Conservation (phyloP, 768 basidiomycete genomes). For the Mycena maculata region DNA sequence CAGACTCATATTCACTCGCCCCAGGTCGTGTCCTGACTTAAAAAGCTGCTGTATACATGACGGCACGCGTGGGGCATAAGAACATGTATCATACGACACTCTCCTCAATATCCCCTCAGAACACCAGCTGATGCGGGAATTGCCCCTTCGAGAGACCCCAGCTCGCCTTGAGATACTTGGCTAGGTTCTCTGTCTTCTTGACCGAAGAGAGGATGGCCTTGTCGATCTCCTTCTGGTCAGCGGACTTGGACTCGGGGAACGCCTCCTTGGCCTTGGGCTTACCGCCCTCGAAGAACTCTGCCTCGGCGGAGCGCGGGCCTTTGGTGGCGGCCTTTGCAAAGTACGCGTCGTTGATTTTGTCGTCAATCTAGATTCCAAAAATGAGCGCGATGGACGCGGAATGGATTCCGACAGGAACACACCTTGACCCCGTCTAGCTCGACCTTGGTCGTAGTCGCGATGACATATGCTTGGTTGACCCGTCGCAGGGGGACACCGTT, state of each 20-base stretch:
- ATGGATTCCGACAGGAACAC: conserved; percentile 37
- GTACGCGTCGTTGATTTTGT: conserved; percentile 94
- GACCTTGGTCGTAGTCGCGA: conserved; percentile 96
- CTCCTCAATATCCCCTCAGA: conserved; percentile 61
- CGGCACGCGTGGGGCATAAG: conserved; percentile 37
- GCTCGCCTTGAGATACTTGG: conserved; percentile 91
- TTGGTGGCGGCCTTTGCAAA: conserved; percentile 85
- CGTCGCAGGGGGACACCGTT: conserved; percentile 98
- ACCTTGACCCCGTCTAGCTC: conserved; percentile 83
- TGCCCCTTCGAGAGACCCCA: conserved; percentile 98
- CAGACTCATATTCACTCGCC: too few relatives aligned
- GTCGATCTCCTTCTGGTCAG: conserved; percentile 92
- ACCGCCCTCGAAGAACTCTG: conserved; percentile 96
- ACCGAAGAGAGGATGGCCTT: conserved; percentile 81
- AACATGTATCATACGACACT: conserved; percentile 44
- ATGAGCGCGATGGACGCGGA: background rate
- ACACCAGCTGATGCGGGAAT: conserved; percentile 93
- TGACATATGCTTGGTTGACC: conserved; percentile 99
- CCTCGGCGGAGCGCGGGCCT: conserved; percentile 85
- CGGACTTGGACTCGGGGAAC: conserved; percentile 86
- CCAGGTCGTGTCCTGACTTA: background rate
- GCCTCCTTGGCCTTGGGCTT: conserved; percentile 91
- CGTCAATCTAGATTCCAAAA: conserved; percentile 68
- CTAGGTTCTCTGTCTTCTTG: conserved; percentile 91
- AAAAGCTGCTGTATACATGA: conserved; percentile 29